These are phyloP conservation scores for Gaeumannomyces tritici DNA, from an alignment of 2,329 filamentous ascomycete species.

Conservation along the genomic window DNA sequence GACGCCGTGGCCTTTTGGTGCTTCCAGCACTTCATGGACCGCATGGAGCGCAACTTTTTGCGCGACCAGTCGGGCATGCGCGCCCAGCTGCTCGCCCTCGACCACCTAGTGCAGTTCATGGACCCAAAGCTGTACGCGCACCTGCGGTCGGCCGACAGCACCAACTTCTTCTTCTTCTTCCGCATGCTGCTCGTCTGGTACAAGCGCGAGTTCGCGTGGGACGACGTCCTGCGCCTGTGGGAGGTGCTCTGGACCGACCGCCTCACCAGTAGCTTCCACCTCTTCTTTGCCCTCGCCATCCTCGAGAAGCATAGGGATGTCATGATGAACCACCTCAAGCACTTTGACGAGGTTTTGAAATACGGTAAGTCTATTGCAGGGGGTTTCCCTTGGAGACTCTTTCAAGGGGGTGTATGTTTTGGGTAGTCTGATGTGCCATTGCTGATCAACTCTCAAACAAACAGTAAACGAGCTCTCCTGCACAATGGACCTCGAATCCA, in stretches of 20 bases:
- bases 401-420: not conserved
- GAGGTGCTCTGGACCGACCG: conserved; percentile 93
- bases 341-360: conserved; percentile 96
- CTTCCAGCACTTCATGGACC: conserved; percentile 91
- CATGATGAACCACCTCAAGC: conserved; percentile 87
- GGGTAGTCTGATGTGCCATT: not conserved
- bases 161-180: conserved; percentile 99
- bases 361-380: conserved; percentile 55
- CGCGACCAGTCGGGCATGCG: conserved; percentile 96
- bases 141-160: conserved; percentile 81
- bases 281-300: conserved; percentile 90
- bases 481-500: conserved; percentile 82
- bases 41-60: conserved; percentile 96
- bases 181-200: conserved; percentile 98
- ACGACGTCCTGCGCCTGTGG: conserved; percentile 81
- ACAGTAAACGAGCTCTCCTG: conserved; percentile 89
- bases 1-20: conserved; percentile 96
- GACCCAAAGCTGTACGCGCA: conserved; percentile 91
- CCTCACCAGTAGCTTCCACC: conserved; percentile 78
- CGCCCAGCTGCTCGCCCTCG: conserved; percentile 77
- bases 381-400: not conserved
- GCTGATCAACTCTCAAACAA: conserved; percentile 4
- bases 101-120: conserved; percentile 94
- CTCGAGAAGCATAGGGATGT: conserved; percentile 93
- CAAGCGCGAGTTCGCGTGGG: conserved; percentile 92